Percentiles rank a stretch among this genome's conserved stretches.
These are phyloP conservation scores for Bonia amplexicaulis DNA, from an alignment of 176 grass and related monocot genomes.

Conservation along the genomic window DNA sequence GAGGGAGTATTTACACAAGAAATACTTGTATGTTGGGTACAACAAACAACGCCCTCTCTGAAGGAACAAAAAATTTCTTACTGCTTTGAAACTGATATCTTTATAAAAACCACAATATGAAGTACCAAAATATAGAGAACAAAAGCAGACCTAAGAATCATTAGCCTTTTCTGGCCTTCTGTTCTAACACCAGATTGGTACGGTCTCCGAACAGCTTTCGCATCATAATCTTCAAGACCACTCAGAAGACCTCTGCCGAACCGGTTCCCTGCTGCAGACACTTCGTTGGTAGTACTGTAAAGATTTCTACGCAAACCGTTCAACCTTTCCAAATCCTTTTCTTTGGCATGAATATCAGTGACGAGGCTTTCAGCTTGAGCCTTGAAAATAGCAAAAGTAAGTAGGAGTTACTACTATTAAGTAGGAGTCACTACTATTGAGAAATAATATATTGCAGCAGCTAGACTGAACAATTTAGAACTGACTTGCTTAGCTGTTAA, in stretches of 20 bases:
- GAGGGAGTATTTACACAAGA: constrained; percentile 23
- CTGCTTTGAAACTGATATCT: constrained; percentile 68
- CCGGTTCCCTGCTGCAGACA: constrained; percentile 36
- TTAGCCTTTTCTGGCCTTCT: constrained; percentile 58
- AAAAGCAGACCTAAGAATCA: constrained; percentile 80
- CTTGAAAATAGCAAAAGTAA: constrained; percentile 28
- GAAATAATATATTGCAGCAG: background rate
- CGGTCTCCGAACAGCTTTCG: constrained; percentile 36
- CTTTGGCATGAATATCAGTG: constrained; percentile 59
- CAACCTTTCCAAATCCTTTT: constrained; percentile 76
- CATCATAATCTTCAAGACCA: constrained; percentile 33
- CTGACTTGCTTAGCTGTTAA: constrained; percentile 86
- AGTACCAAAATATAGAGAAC: constrained; percentile 83
- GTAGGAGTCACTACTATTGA: background rate
- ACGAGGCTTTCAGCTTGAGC: constrained; percentile 74
- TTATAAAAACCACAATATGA: constrained; percentile 80
- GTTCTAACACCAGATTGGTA: constrained; percentile 31
- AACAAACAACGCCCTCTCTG: background rate
- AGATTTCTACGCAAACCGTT: constrained; percentile 42
- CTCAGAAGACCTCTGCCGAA: constrained; percentile 33
- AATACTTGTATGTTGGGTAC: background rate
- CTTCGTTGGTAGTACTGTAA: constrained; percentile 32
- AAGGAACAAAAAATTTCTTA: background rate
- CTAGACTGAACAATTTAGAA: background rate
- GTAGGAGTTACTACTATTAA: background rate